Conservation (phyloP, 306 rosid genomes). For the Vicia villosa region DNA sequence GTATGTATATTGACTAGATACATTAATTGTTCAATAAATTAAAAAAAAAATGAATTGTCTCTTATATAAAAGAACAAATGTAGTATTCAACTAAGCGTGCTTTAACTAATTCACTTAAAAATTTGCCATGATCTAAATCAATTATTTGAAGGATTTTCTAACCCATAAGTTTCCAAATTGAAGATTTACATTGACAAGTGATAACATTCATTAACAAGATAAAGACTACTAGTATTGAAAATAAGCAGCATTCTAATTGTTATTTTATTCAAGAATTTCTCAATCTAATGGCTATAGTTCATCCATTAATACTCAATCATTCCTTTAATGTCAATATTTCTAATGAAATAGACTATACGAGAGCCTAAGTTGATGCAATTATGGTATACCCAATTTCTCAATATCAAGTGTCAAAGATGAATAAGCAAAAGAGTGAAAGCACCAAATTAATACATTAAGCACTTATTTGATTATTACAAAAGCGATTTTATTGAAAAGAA, state of each 20-base stretch:
- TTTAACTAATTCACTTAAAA: not conserved
- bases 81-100: not conserved
- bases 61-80: too few species aligned
- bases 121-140: not conserved
- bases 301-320: conserved; percentile 1
- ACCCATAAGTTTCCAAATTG: not conserved
- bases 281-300: not conserved
- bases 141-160: not conserved
- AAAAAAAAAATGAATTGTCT: too few species aligned
- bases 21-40: too few species aligned
- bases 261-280: not conserved
- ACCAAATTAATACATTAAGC: not conserved
- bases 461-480: too few species aligned
- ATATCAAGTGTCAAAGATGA: conserved; percentile 28
- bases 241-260: not conserved
- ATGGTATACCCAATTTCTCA: too few species aligned
- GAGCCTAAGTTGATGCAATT: conserved; percentile 28
- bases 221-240: not conserved
- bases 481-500: not conserved
- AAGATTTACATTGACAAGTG: not conserved
- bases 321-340: not conserved
- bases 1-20: too few species aligned
- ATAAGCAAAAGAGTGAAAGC: conserved; percentile 29
- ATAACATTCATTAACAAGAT: not conserved
- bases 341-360: conserved; percentile 31